Evolutionary conservation across 169 alveolate genomes (phyloP).

Genomic region (Eimeria maxima): DNA sequence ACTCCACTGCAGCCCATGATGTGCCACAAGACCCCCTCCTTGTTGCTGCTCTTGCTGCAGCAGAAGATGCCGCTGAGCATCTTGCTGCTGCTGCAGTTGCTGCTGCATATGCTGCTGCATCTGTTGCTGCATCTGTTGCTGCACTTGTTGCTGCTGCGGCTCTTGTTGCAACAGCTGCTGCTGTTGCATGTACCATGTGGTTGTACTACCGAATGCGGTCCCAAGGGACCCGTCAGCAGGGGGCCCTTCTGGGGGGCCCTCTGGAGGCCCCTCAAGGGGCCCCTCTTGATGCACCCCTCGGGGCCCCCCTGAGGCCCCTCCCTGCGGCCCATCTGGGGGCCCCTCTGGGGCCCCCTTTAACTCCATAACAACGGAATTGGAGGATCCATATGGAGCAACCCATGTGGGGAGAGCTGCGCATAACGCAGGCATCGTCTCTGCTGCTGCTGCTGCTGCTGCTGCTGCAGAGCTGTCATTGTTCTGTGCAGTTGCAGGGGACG

Average conservation of each 20-base stretch:
- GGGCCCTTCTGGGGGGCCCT: not conserved
- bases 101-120: no score
- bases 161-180: no score
- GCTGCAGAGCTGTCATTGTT: no score
- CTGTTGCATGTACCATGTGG: not conserved
- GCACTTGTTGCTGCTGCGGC: no score
- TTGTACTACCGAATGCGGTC: not conserved
- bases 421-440: not conserved
- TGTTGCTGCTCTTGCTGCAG: not conserved
- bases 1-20: constrained; percentile 7
- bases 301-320: no score
- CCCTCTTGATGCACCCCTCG: no score
- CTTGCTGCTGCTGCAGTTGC: no score
- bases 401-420: not conserved
- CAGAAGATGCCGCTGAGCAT: not conserved
- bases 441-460: no score
- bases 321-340: no score
- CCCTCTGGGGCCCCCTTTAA: no score
- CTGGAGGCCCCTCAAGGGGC: no score
- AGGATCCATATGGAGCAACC: not conserved
- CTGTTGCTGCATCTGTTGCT: no score
- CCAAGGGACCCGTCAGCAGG: not conserved
- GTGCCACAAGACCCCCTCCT: not conserved
- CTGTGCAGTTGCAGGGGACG: constrained; percentile 25
- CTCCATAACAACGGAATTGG: not conserved